Evolutionary conservation across 2,329 filamentous ascomycete genomes (phyloP), one percentile per base, ranked within the genome.

Genomic region (Alternaria metachromatica): DNA sequence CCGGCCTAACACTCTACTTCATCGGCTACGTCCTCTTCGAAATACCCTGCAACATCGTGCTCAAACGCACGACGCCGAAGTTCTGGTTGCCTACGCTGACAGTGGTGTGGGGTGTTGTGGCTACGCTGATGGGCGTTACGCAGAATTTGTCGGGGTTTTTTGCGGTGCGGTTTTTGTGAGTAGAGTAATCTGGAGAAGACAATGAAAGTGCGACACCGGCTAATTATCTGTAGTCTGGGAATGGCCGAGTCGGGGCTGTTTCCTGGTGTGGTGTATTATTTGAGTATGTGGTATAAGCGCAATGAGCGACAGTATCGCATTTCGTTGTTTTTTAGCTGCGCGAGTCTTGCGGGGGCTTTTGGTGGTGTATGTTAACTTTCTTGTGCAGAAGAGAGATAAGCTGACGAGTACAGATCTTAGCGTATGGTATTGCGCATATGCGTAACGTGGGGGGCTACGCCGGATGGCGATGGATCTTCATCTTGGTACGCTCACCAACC

Each of bases 1-100:
- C 87, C 0, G 88, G 88, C 1, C 73, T 92, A 44, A 91, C 89
- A 0, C 75, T 92, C 0, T 92, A 90, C 75, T 92, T 92, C 71
- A 80, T 84, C 60, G 81, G 81, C 5, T 85, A 85, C 62, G 82
- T 84, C 9, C 64, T 83, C 3, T 82, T 85, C 60, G 84, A 85
- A 67, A 83, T 90, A 6, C 88, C 87, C 0, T 89, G 87, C 70
- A 90, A 89, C 67, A 87, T 90, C 65, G 79, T 89, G 10, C 54
- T 70, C 3, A 90, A 90, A 69, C 80, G 84, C 0, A 89, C 87
- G 0, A 88, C 86, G 1, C 87, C 87, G 0, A 79, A 76, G 55
- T 76, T 80, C 44, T 80, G 77, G 78, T 71, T 81, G 4, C 78
- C 79, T 3, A 80, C 86, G 0, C 76, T 90, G 3, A 89, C 87